These are phyloP conservation scores for Eucalyptus polyanthemos DNA, from an alignment of 345 rosid species.

Conservation along the genomic window DNA sequence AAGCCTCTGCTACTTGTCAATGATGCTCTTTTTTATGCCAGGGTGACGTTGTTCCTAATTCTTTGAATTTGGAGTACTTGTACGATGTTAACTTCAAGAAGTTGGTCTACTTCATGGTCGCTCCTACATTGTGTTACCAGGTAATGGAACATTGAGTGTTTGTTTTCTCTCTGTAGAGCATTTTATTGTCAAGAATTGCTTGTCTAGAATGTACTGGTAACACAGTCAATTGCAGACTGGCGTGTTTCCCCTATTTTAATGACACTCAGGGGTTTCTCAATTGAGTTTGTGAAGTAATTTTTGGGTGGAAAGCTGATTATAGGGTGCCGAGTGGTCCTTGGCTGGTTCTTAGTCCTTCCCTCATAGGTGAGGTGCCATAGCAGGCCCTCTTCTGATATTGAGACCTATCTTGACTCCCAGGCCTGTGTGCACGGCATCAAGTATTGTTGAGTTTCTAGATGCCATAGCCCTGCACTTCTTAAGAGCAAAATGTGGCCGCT, in stretches of 20 bases:
- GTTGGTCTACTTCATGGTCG: constrained; percentile 89
- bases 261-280: not conserved
- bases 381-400: not conserved
- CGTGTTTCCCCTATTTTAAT: not conserved
- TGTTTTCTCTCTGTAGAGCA: not conserved
- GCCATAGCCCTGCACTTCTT: not conserved
- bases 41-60: constrained; percentile 18
- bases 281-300: not conserved
- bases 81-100: constrained; percentile 52
- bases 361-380: not conserved
- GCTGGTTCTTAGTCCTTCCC: not conserved
- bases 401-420: not conserved
- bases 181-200: not conserved
- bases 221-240: not conserved
- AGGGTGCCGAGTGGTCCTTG: not conserved
- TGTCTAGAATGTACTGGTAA: not conserved
- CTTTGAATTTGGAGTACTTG: constrained; percentile 19
- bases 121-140: constrained; percentile 99
- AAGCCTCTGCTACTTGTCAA: not conserved
- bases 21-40: constrained; percentile 9
- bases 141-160: constrained; percentile 10
- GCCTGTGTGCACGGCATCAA: not conserved
- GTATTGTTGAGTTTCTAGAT: not conserved
- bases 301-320: not conserved
- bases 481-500: not conserved